A percentile compares a stretch with the other conserved stretches of the same genome.
Conservation (phyloP, 1,284 basidiomycete species). For the Apiotrichum sp. region DNA sequence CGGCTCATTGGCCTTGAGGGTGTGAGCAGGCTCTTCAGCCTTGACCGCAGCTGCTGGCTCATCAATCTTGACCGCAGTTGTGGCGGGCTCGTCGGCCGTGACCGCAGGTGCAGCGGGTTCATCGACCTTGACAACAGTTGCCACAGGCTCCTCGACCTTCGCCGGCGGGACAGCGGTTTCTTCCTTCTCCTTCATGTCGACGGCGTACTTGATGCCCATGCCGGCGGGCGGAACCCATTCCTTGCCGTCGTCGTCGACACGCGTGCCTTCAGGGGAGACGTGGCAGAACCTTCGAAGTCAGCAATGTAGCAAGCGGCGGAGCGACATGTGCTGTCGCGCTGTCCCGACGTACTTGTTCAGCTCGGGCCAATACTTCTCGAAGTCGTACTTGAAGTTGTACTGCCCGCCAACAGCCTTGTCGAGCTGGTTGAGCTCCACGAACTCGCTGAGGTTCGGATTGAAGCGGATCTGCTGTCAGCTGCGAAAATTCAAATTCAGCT, state of each 20-base stretch:
- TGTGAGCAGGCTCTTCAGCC: no score
- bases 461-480: conserved; percentile 62
- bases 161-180: neutral
- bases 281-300: conserved; percentile 21
- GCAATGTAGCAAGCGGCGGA: neutral
- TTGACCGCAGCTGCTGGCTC: no score
- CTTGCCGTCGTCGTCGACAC: conserved; percentile 31
- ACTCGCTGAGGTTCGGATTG: conserved; percentile 69
- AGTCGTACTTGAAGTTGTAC: conserved; percentile 69
- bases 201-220: conserved; percentile 27
- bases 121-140: no score
- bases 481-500: conserved; percentile 14
- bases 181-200: neutral
- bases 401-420: conserved; percentile 75
- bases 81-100: no score
- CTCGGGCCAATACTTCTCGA: conserved; percentile 69
- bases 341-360: conserved; percentile 52
- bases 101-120: no score
- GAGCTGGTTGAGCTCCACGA: conserved; percentile 68
- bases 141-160: no score
- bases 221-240: conserved; percentile 35
- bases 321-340: neutral
- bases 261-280: conserved; percentile 33
- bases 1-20: no score
- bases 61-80: no score